Evolutionary conservation across 768 basidiomycete genomes (phyloP).

Genomic region (Austroboletus eburneus): DNA sequence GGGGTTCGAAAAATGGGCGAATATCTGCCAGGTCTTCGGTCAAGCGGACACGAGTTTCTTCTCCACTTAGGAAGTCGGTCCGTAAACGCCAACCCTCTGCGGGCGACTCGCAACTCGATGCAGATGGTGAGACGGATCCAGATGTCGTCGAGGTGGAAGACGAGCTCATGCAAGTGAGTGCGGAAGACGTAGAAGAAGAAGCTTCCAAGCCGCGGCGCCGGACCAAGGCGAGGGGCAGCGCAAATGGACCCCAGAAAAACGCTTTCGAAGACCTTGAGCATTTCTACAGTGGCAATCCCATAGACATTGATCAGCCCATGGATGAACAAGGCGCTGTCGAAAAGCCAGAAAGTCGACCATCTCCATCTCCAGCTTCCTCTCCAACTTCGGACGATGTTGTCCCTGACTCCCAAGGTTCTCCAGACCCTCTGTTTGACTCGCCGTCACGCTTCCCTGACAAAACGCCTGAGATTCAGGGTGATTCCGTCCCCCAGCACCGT

Average conservation of each 20-base stretch:
- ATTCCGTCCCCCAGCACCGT: conserved; percentile 36
- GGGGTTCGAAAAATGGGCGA: conserved; percentile 4
- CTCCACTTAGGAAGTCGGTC: conserved; percentile 19
- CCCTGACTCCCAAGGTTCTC: conserved; percentile 5
- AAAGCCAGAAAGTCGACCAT: conserved; percentile 1
- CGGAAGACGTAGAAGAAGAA: conserved; percentile 19
- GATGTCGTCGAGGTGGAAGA: conserved; percentile 38
- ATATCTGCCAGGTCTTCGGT: not conserved
- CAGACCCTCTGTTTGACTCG: conserved; percentile 31
- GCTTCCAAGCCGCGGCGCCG: conserved; percentile 1
- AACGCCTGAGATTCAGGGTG: conserved; percentile 5
- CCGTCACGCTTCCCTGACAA: conserved; percentile 10
- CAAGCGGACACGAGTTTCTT: conserved; percentile 29
- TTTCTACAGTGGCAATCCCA: conserved; percentile 27
- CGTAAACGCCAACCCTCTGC: conserved; percentile 18
- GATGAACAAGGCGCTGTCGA: conserved; percentile 12
- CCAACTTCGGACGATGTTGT: not conserved
- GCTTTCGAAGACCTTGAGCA: conserved; percentile 30
- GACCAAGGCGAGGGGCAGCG: conserved; percentile 3
- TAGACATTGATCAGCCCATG: conserved; percentile 27
- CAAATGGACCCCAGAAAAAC: conserved; percentile 9
- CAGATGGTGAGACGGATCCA: conserved; percentile 31
- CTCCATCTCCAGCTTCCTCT: not conserved
- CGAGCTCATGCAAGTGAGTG: conserved; percentile 24
- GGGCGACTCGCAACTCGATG: conserved; percentile 30